A percentile compares a stretch with the other conserved stretches of the same genome.
phyloP scores from a whole-genome alignment of 371 early-diverging fungal species.

The Funneliformis caledonium region DNA sequence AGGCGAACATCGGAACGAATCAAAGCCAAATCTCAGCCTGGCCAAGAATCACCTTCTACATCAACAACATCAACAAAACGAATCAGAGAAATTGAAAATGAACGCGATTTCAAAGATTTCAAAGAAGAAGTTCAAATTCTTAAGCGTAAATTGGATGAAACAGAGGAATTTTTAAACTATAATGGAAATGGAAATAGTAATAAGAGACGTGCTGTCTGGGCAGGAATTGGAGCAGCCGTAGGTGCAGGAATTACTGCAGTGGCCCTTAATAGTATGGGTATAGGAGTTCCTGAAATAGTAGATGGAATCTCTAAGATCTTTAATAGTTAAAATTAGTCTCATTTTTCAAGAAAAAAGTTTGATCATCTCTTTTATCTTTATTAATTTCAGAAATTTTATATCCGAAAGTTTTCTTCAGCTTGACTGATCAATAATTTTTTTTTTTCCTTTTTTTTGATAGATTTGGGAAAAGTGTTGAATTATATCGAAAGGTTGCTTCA shows the following conservation, averaged over 20 bases:
- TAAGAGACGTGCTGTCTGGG: slow-evolving; percentile 29
- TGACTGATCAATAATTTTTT: too few species aligned
- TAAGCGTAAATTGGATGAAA: slow-evolving; percentile 30
- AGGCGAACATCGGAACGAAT: slow-evolving; percentile 12
- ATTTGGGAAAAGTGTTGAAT: too few species aligned
- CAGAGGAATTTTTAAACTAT: slow-evolving; percentile 16
- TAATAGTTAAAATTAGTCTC: too few species aligned
- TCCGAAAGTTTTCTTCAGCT: too few species aligned
- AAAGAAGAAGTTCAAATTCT: slow-evolving; percentile 32
- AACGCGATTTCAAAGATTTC: not conserved
- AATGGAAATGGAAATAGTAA: not conserved
- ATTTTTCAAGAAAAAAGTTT: not conserved
- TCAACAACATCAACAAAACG: slow-evolving; percentile 8
- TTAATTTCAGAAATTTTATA: too few species aligned
- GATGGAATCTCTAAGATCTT: not conserved
- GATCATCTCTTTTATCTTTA: too few species aligned
- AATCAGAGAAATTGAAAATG: slow-evolving; percentile 12
- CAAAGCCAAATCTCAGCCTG: not conserved
- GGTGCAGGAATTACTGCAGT: slow-evolving; percentile 28
- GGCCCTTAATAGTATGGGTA: slow-evolving; percentile 15
- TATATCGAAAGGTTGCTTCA: too few species aligned
- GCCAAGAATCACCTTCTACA: not conserved
- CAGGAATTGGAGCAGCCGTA: slow-evolving; percentile 29
- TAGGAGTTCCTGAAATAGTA: slow-evolving; percentile 27
- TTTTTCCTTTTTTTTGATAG: too few species aligned